Base-by-base conservation (phyloP, 1,284 basidiomycete species). In the Pulveroboletus sp. region DNA sequence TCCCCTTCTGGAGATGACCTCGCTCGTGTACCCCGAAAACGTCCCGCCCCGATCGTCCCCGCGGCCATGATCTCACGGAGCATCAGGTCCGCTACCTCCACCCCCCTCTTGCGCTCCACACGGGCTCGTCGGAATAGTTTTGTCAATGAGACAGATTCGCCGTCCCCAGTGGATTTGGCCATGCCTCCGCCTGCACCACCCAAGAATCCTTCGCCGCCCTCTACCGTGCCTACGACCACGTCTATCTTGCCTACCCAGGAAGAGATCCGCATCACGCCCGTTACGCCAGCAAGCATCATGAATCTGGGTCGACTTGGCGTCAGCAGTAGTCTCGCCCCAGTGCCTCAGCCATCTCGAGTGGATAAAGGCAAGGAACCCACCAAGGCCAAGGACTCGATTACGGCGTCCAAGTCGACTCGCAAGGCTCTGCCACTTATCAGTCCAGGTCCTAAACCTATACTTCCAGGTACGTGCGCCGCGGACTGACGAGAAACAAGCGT, bases 221-320 rank as follows among this genome's bases (percentile, higher is more conserved):
- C 47, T 24, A 58, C 67, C 15, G 28, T 42, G 8, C 48, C 54
- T 5, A 35, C 35, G 7, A 43, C 47, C 2, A 49, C 51, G 7
- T 20, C 48, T 31, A 26, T 48, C 24, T 28, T 54, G 25, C 58
- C 58, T 48, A 22, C 56, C 15, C 60, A 62, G 24, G 63, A 61
- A 6, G 61, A 62, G 14, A 43, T 66, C 26, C 74, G 78, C 25
- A 76, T 93, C 45, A 82, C 82, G 12, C 93, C 92, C 7, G 91
- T 92, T 51, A 96, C 93, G 0, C 92, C 93, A 1, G 88, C 91
- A 1, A 90, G 83, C 59, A 86, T 95, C 64, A 91, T 96, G 90
- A 94, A 94, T 60, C 79, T 96, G 18, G 87, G 86, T 3, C 74
- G 81, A 39, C 68, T 86, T 18, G 82, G 82, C 9, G 76, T 82